Percentiles rank a stretch among this genome's conserved stretches.
Evolutionary conservation across 768 basidiomycete genomes (phyloP).

Genomic region (Rhodotorula taiwanensis): DNA sequence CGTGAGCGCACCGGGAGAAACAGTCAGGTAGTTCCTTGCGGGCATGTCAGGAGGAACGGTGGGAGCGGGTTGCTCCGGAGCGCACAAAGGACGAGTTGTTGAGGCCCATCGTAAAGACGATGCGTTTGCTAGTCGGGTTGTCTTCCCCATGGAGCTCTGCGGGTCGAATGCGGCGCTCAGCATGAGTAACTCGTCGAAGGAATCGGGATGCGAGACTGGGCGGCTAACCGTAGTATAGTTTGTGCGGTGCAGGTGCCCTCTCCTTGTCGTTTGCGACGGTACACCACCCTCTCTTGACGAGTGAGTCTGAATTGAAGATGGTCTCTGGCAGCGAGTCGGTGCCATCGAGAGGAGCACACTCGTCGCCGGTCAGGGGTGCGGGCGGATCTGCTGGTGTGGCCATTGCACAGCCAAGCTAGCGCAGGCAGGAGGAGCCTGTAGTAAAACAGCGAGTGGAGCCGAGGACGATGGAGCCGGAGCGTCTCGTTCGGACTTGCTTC

Average conservation of each 20-base stretch:
- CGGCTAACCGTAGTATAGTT: slow-evolving; percentile 21
- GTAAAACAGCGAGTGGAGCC: too few relatives aligned
- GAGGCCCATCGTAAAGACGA: slow-evolving; percentile 29
- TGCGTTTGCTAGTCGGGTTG: background rate
- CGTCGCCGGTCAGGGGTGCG: too few relatives aligned
- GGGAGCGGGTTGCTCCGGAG: background rate
- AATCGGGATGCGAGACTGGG: background rate
- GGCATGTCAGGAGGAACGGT: background rate
- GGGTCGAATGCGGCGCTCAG: background rate
- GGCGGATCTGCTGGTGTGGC: too few relatives aligned
- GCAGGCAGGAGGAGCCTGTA: too few relatives aligned
- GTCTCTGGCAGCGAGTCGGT: slow-evolving; percentile 1
- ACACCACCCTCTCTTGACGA: slow-evolving; percentile 17
- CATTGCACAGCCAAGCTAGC: too few relatives aligned
- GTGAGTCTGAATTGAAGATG: slow-evolving; percentile 5
- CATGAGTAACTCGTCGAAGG: background rate
- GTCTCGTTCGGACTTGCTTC: too few relatives aligned
- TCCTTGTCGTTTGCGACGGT: background rate
- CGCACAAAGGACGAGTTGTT: slow-evolving; percentile 26
- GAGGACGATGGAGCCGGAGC: too few relatives aligned
- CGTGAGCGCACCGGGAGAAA: too few relatives aligned
- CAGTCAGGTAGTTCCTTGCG: too few relatives aligned
- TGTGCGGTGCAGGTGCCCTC: background rate
- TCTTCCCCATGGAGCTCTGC: slow-evolving; percentile 24
- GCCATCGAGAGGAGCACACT: too few relatives aligned